Base-by-base conservation (phyloP, 306 rosid species). In the Sicyos edulis region DNA sequence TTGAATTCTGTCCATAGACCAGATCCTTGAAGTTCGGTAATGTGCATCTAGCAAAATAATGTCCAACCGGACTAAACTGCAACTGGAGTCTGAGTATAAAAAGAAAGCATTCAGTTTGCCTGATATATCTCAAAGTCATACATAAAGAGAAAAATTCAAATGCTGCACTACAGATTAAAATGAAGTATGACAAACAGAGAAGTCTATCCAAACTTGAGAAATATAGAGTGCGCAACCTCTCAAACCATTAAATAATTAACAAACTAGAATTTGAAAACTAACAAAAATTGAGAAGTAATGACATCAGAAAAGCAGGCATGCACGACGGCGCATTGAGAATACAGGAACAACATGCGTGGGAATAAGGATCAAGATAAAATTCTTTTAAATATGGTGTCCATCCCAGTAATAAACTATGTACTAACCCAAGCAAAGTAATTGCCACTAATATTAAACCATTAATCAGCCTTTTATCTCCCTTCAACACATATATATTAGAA, bases 11-110 rank as follows among this genome's bases (percentile, higher is more conserved):
- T 93, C 97, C 95, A 87, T 85, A 45, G 95, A 86, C 99, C 99
- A 93, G 40, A 4, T 83, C 80, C 97, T 85, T 78, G 99, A 97
- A 32, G 99, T 93, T 82, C 97, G 87, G 82, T 93, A 97, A 52
- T 93, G 99, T 51, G 99, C 91, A 60, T 86, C 99, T 93, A 75
- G 92, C 97, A 85, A 91, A 93, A 82, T 91, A 91, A 78, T 88
- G 97, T 65, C 99, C 97, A 14, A 86, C 83, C 32, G 99, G 92
- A 34, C 40, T 34, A 34, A 34, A 34, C 40, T 34, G 40, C 40
- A 34, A 34, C 40, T 3, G 5, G 40, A 34, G 40, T 34, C 40
- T n/a, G 4, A 34, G 40, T 34, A 77, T 96, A n/a, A n/a, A n/a
- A n/a, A n/a, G n/a, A n/a, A n/a, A n/a, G n/a, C n/a, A n/a, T n/a